phyloP scores from a whole-genome alignment of 129 eudicot species.

The Oenanthe sinensis region DNA sequence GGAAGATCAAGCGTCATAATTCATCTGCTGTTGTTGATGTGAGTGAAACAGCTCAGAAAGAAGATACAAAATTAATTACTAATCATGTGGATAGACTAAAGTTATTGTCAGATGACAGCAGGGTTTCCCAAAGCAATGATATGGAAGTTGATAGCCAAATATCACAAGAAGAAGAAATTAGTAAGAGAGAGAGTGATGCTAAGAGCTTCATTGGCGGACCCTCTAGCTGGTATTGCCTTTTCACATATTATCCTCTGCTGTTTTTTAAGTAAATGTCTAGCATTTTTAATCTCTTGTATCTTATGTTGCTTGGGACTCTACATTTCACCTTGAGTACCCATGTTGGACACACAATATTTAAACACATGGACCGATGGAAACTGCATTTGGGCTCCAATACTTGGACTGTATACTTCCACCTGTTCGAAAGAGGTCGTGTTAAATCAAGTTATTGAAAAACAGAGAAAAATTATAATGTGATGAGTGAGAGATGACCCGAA shows the following conservation, averaged over 20 bases:
- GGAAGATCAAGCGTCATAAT: conserved; percentile 65
- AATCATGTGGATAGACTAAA: conserved; percentile 31
- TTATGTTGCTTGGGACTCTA: neutral
- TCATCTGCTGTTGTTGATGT: conserved; percentile 24
- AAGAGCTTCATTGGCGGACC: conserved; percentile 42
- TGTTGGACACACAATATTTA: neutral
- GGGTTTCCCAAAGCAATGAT: conserved; percentile 23
- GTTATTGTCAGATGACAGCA: conserved; percentile 24
- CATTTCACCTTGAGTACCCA: neutral
- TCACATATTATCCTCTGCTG: neutral
- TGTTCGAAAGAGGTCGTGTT: neutral
- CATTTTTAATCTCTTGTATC: neutral
- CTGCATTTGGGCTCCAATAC: neutral
- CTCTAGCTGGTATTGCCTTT: conserved; percentile 48
- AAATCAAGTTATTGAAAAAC: neutral
- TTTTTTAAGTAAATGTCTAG: neutral
- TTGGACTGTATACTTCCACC: neutral
- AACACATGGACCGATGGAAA: neutral
- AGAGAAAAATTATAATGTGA: neutral
- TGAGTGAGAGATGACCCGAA: neutral
- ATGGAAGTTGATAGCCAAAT: conserved; percentile 35
- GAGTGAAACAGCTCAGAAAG: conserved; percentile 23
- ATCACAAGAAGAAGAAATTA: conserved; percentile 21
- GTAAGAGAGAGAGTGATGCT: conserved; percentile 18
- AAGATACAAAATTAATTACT: conserved; percentile 18